Evolutionary conservation across 441 rosid species (phyloP).

Genomic region (Bocquillonia castaneifolia): DNA sequence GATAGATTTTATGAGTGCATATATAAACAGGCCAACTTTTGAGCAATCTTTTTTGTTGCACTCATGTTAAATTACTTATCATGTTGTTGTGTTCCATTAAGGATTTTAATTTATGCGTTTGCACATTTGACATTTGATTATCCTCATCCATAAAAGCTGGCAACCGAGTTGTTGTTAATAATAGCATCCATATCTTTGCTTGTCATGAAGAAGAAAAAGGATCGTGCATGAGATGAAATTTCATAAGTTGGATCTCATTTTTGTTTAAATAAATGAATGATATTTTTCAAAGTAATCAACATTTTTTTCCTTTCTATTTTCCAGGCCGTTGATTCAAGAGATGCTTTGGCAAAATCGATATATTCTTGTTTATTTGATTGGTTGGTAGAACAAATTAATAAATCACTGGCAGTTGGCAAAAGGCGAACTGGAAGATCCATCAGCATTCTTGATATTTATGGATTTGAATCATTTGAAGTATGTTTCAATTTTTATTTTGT

Average conservation of each 20-base stretch:
- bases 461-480: constrained; percentile 98
- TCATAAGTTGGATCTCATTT: not conserved
- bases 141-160: not conserved
- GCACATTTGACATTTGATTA: not conserved
- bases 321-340: constrained; percentile 92
- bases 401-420: constrained; percentile 95
- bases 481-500: constrained; percentile 26
- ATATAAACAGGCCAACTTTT: not conserved
- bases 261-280: not conserved
- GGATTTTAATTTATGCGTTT: not conserved
- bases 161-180: not conserved
- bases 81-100: not conserved
- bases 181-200: not conserved
- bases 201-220: not conserved
- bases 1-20: not conserved
- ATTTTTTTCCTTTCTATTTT: constrained; percentile 26
- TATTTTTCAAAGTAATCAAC: not conserved
- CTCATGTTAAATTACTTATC: not conserved
- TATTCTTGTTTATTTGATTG: constrained; percentile 91
- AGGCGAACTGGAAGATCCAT: constrained; percentile 92
- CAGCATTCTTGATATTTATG: constrained; percentile 98
- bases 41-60: not conserved
- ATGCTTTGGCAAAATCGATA: constrained; percentile 95
- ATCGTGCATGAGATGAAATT: not conserved
- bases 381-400: constrained; percentile 97